Evolutionary conservation across 2,329 filamentous ascomycete species (phyloP), one percentile per base, ranked within the genome.

Genomic region (Hypoxylon rubiginosum): DNA sequence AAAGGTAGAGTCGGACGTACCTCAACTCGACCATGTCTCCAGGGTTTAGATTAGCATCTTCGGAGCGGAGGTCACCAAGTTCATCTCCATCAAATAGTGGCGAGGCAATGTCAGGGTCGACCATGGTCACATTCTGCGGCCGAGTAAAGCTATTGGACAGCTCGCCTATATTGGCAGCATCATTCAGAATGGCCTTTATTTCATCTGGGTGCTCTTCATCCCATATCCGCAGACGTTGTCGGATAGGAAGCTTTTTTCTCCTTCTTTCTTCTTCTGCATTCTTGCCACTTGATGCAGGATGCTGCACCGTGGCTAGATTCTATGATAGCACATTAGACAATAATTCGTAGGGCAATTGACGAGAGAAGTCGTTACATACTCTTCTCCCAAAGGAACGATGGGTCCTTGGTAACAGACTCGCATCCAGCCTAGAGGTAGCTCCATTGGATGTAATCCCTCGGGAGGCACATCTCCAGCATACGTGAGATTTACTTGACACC

Each of bases 11-110:
- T 21, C 3, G 2, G 3, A 36, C 57, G n/a, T 66, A 82, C 80
- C 75, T 79, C 64, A 86, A 69, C 70, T 88, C 85, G 24, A 88
- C 78, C 48, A 88, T 74, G 68, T 87, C 85, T 45, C 86, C 86
- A 2, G 83, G 71, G 54, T 71, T 68, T 52, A 80, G 72, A 32
- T 69, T 74, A 13, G 74, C 70, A 60, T 72, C 76, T 65, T 70
- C 71, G 2, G 75, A 74, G 21, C 79, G 74, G 24, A 81, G 66
- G 49, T 81, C 79, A 24, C 74, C 72, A 24, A 81, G 64, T 56
- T 81, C 79, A 49, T 80, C 77, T 17, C 75, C 77, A 26, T 79
- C 77, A 32, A 80, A 79, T 28, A 80, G 62, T 1, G 76, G 74
- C 21, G 76, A 69, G 21, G 74, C 51, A 9, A 77, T 48, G 7